Base-by-base conservation (phyloP, 2,329 filamentous ascomycete species). In the Cercospora zeina region DNA sequence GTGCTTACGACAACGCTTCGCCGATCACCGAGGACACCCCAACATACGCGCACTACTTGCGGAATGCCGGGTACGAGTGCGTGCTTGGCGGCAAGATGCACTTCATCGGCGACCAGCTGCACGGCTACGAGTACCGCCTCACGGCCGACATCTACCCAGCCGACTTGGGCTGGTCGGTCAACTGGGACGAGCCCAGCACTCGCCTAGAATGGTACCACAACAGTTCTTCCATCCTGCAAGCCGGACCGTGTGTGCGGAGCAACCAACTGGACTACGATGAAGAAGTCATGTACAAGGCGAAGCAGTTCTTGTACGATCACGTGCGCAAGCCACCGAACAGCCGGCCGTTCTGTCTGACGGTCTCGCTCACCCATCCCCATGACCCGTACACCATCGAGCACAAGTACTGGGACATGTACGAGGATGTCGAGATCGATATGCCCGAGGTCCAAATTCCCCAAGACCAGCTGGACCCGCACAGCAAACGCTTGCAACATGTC, bases 181-280 rank as follows among this genome's bases (percentile, higher is more conserved):
- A 96, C 78, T 97, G 93, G 93, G 93, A 97, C 74, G 87, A 93
- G 75, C 92, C 93, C 50, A 79, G 92, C 34, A 87, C 86, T 42
- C 85, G 93, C 50, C 86, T 93, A 45, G 93, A 97, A 77, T 97
- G 92, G 90, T 97, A 95, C 75, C 93, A 97, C 81, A 96, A 97
- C 75, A 92, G 93, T 78, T 93, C 90, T 72, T 96, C 92, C 6
- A 93, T 97, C 69, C 81, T 93, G 72, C 91, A 97, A 76, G 93
- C 93, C 0, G 93, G 93, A 9, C 86, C 89, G 31, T 96, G 92
- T 71, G 89, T 96, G 42, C 86, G 92, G 68, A 96, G 91, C 78
- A 97, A 97, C 79, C 93, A 97, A 81, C 83, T 97, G 57, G 93
- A 97, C 75, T 97, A 93, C 71, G 93, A 97, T 71, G 93, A 96